Conservation (phyloP, 371 early-diverging fungal genomes). For the Apophysomyces ossiformis region DNA sequence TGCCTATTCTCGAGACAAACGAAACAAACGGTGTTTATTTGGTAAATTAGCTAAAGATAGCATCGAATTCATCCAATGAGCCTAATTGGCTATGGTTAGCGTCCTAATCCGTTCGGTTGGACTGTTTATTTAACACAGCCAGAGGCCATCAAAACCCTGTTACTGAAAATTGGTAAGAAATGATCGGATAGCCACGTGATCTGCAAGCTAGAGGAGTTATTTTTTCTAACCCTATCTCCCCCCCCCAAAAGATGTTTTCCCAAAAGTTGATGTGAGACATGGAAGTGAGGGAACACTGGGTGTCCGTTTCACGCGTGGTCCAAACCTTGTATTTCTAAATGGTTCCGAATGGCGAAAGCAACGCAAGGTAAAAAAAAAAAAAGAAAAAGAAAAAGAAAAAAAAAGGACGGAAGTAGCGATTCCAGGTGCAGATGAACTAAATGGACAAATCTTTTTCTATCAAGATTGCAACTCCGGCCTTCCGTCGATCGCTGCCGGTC, state of each 20-base stretch:
- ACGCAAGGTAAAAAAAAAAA: conserved; percentile 17
- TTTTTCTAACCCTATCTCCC: not conserved
- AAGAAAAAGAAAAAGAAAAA: conserved; percentile 13
- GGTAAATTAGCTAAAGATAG: conserved; percentile 4
- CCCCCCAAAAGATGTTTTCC: conserved; percentile 14
- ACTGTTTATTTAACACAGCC: conserved; percentile 19
- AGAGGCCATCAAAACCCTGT: conserved; percentile 16
- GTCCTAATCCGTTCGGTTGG: conserved; percentile 20
- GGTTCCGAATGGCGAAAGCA: conserved; percentile 36
- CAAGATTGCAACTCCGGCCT: conserved; percentile 33
- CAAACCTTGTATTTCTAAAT: conserved; percentile 22
- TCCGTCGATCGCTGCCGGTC: conserved; percentile 37
- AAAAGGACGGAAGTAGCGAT: not conserved
- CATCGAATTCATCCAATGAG: not conserved
- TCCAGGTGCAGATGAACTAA: not conserved
- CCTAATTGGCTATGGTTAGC: not conserved
- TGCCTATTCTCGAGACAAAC: conserved; percentile 3
- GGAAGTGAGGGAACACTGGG: conserved; percentile 1
- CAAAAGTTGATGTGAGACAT: conserved; percentile 16
- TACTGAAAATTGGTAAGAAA: conserved; percentile 16
- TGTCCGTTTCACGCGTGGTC: conserved; percentile 17
- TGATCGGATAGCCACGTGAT: too few relatives aligned
- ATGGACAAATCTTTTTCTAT: too few relatives aligned
- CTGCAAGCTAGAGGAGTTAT: not conserved
- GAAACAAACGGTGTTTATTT: conserved; percentile 14